Percentiles rank a stretch among this genome's conserved stretches.
These are phyloP conservation scores for Chlorella ohadii DNA, from an alignment of 139 green algal species.

Conservation along the genomic window DNA sequence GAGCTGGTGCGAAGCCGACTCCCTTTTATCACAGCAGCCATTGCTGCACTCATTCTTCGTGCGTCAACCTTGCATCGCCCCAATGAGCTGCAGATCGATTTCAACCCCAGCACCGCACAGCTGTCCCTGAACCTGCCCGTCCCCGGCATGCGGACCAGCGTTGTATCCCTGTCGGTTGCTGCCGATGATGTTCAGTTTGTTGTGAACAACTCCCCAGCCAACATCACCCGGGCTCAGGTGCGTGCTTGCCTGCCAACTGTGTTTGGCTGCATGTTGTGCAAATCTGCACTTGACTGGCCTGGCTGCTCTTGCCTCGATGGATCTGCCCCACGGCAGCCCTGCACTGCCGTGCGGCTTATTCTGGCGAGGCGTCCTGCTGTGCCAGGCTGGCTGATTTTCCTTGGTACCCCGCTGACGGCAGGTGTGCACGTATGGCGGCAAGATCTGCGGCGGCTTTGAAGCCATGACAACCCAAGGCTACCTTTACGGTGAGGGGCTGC, in stretches of 20 bases:
- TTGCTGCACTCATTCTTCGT: too few species aligned
- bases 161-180: constrained; percentile 71
- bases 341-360: too few species aligned
- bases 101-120: not conserved
- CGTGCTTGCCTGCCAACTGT: too few species aligned
- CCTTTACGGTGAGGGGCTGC: constrained; percentile 49
- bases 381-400: too few species aligned
- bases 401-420: not conserved
- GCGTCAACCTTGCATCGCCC: too few species aligned
- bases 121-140: constrained; percentile 75
- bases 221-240: constrained; percentile 58
- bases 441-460: constrained; percentile 77
- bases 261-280: too few species aligned
- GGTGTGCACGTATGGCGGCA: constrained; percentile 65
- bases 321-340: too few species aligned
- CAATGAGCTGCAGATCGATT: not conserved
- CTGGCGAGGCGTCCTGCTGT: too few species aligned
- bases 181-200: constrained; percentile 74
- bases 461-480: constrained; percentile 68
- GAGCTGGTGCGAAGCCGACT: too few species aligned
- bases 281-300: too few species aligned
- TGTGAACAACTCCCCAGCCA: constrained; percentile 65
- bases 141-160: constrained; percentile 51
- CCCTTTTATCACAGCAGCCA: too few species aligned
- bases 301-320: too few species aligned